These are phyloP conservation scores for Setaria viridis DNA, from an alignment of 202 grass and related monocot species.

Conservation along the genomic window DNA sequence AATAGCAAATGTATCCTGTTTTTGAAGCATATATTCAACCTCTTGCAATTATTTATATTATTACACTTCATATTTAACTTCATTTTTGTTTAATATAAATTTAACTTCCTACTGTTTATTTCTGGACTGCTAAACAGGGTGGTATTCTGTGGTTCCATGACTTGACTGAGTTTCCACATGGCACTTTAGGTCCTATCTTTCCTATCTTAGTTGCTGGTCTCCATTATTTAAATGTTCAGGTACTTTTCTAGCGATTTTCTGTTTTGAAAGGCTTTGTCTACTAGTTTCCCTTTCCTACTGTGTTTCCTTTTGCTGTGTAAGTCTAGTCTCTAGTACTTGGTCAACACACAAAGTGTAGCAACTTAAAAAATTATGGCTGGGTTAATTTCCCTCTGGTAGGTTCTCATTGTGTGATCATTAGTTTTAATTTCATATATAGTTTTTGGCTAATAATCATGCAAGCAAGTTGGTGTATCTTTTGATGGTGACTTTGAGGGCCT, in stretches of 20 bases:
- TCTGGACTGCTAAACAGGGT: constrained; percentile 64
- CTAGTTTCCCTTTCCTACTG: constrained; percentile 12
- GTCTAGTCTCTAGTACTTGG: constrained; percentile 33
- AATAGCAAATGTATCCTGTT: constrained; percentile 19
- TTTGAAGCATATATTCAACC: background rate
- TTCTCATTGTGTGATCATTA: constrained; percentile 6
- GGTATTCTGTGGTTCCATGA: constrained; percentile 88
- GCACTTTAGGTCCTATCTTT: constrained; percentile 70
- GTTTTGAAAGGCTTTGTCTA: constrained; percentile 1
- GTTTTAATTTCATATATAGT: constrained; percentile 25
- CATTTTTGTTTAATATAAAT: constrained; percentile 10
- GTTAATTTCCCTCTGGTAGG: constrained; percentile 13
- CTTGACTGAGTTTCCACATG: constrained; percentile 75
- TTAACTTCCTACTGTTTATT: constrained; percentile 46
- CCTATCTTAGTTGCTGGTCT: constrained; percentile 84
- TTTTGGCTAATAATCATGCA: constrained; percentile 25
- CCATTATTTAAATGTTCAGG: constrained; percentile 94
- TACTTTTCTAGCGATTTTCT: constrained; percentile 49
- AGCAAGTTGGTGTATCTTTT: background rate
- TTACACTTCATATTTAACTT: background rate
- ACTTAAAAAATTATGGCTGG: constrained; percentile 1
- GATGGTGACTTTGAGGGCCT: constrained; percentile 15
- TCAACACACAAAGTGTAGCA: constrained; percentile 35
- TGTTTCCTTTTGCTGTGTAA: constrained; percentile 22
- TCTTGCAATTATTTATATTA: background rate